These are phyloP conservation scores for Eucalyptus urophylla DNA, from an alignment of 345 rosid genomes.

Conservation along the genomic window DNA sequence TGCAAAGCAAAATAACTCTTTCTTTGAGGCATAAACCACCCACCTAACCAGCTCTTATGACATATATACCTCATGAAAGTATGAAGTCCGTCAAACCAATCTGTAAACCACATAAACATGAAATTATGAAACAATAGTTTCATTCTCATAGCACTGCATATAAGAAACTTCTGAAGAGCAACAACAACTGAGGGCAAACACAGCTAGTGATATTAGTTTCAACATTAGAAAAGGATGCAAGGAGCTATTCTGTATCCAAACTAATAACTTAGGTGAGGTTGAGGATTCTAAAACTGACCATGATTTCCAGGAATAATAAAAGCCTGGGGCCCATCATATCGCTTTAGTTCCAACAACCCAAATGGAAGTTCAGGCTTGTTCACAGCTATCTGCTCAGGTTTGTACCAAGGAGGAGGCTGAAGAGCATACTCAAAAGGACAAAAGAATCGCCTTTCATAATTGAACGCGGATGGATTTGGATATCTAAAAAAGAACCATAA, in stretches of 20 bases:
- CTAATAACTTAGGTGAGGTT: background rate
- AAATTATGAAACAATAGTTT: background rate
- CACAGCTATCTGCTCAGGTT: conserved; percentile 59
- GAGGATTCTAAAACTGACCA: conserved; percentile 38
- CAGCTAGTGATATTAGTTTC: background rate
- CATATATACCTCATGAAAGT: conserved; percentile 98
- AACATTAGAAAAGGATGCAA: background rate
- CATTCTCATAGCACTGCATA: background rate
- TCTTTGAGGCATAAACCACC: conserved; percentile 99
- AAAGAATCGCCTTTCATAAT: conserved; percentile 84
- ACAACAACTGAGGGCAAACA: background rate
- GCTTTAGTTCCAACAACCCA: conserved; percentile 57
- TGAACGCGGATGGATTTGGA: conserved; percentile 90
- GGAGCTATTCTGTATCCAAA: background rate
- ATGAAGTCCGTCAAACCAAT: conserved; percentile 97
- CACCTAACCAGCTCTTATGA: conserved; percentile 99
- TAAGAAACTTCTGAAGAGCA: background rate
- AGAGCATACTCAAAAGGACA: conserved; percentile 93
- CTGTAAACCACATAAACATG: conserved; percentile 19
- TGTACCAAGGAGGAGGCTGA: conserved; percentile 86
- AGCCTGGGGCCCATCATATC: conserved; percentile 87
- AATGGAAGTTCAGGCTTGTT: conserved; percentile 83
- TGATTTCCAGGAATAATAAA: conserved; percentile 96
- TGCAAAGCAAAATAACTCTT: conserved; percentile 97
- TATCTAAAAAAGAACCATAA: conserved; percentile 32